These are phyloP conservation scores for Ophiosphaerella herpotricha DNA, from an alignment of 2,329 filamentous ascomycete species.

Conservation along the genomic window DNA sequence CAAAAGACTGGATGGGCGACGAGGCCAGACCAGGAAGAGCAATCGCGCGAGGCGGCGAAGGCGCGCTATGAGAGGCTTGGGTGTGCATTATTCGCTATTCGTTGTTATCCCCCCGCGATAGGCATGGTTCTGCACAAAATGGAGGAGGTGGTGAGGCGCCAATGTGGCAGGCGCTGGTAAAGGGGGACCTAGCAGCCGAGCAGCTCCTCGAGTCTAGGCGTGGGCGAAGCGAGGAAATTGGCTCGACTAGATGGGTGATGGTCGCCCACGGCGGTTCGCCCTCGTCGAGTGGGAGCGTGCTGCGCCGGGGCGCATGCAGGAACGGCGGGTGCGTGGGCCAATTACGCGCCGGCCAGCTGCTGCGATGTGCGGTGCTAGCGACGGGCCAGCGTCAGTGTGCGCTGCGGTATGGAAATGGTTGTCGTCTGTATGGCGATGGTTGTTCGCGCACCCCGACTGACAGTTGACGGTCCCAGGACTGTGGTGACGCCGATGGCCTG, in stretches of 20 bases:
- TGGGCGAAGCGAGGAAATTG: slow-evolving; percentile 37
- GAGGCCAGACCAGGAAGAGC: slow-evolving; percentile 45
- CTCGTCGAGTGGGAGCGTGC: slow-evolving; percentile 25
- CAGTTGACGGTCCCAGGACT: not conserved
- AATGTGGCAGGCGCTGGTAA: slow-evolving; percentile 30
- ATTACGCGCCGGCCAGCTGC: not conserved
- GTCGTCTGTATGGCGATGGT: too few relatives aligned
- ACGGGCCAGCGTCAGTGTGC: too few relatives aligned
- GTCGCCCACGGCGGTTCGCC: slow-evolving; percentile 27
- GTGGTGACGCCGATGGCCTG: not conserved
- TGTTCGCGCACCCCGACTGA: not conserved
- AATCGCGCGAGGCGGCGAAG: slow-evolving; percentile 38
- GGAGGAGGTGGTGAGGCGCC: slow-evolving; percentile 25
- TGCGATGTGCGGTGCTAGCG: too few relatives aligned
- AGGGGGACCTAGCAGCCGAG: slow-evolving; percentile 35
- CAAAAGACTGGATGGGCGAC: slow-evolving; percentile 50
- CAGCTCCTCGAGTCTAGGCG: slow-evolving; percentile 26
- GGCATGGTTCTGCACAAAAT: slow-evolving; percentile 46
- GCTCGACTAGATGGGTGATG: slow-evolving; percentile 26
- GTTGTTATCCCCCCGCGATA: slow-evolving; percentile 25
- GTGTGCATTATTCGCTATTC: slow-evolving; percentile 35
- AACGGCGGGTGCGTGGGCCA: slow-evolving; percentile 13
- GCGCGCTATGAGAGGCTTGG: slow-evolving; percentile 30
- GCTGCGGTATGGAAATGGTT: too few relatives aligned
- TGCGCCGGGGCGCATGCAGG: slow-evolving; percentile 20